Evolutionary conservation across 2,329 filamentous ascomycete genomes (phyloP).

Genomic region (Dothiorella sarmentorum): DNA sequence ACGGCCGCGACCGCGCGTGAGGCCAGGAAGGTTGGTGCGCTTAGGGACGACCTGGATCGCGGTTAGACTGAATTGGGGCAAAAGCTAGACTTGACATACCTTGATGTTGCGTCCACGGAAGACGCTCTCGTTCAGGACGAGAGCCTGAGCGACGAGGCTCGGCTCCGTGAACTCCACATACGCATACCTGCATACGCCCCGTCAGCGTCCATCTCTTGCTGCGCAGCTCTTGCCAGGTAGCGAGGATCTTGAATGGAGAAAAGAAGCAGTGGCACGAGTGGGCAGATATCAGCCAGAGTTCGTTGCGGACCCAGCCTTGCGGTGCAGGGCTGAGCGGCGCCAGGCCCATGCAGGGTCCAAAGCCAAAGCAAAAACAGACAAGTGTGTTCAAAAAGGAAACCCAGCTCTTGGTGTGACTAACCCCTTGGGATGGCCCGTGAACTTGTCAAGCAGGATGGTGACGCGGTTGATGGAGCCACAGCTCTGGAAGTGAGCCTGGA

Average conservation of each 20-base stretch:
- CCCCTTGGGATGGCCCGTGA: conserved; percentile 99
- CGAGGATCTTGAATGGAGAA: conserved; percentile 35
- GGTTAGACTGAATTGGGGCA: not conserved
- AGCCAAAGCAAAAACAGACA: not conserved
- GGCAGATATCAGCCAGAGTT: not conserved
- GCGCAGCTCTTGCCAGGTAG: conserved; percentile 56
- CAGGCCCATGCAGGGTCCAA: not conserved
- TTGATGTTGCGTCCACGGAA: conserved; percentile 95
- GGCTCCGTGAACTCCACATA: conserved; percentile 98
- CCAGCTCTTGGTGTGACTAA: conserved; percentile 53
- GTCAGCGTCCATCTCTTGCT: conserved; percentile 53
- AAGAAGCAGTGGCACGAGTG: not conserved
- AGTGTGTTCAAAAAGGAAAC: conserved; percentile 27
- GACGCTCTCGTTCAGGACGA: conserved; percentile 93
- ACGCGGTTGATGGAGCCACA: conserved; percentile 97
- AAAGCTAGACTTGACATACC: conserved; percentile 50
- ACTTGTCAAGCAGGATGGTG: conserved; percentile 96
- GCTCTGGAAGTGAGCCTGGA: conserved; percentile 96
- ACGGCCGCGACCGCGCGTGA: conserved; percentile 73
- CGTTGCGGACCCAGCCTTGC: not conserved
- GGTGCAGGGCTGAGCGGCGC: not conserved
- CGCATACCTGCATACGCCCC: conserved; percentile 70
- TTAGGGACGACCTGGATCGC: conserved; percentile 71
- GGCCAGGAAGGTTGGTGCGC: conserved; percentile 92
- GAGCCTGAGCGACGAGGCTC: conserved; percentile 78